These are phyloP conservation scores for Wickerhamomyces xylosicus DNA, from an alignment of 805 yeast genomes.

Conservation along the genomic window DNA sequence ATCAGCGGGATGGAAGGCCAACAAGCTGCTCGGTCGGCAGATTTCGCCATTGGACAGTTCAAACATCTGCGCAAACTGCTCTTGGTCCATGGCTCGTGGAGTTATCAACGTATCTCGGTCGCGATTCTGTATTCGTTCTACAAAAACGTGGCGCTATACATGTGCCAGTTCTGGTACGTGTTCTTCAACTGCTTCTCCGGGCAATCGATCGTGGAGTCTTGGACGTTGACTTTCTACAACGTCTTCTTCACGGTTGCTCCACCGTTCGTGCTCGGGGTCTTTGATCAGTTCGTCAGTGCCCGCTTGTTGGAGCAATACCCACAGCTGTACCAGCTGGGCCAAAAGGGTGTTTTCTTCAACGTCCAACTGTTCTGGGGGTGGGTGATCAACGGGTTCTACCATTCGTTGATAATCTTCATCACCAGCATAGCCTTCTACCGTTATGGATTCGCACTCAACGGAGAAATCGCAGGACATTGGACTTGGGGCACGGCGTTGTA, in stretches of 20 bases:
- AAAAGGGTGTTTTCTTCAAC: conserved; percentile 78
- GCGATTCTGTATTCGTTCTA: conserved; percentile 93
- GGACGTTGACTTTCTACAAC: conserved; percentile 95
- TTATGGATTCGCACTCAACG: conserved; percentile 59
- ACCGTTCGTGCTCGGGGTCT: conserved; percentile 91
- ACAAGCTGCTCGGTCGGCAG: conserved; percentile 99
- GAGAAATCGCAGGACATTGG: conserved; percentile 81
- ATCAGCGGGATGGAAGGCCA: conserved; percentile 99
- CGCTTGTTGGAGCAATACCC: conserved; percentile 86
- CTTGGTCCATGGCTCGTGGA: conserved; percentile 96
- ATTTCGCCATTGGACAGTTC: conserved; percentile 94
- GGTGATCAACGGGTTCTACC: conserved; percentile 93
- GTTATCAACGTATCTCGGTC: conserved; percentile 86
- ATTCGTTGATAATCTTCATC: conserved; percentile 75
- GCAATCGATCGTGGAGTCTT: conserved; percentile 90
- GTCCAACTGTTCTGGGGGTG: conserved; percentile 94
- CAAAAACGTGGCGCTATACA: conserved; percentile 88
- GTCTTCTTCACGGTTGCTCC: conserved; percentile 92
- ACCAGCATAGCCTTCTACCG: conserved; percentile 60
- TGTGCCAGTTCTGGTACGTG: conserved; percentile 98
- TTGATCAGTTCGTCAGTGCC: conserved; percentile 93
- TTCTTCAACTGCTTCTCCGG: conserved; percentile 90
- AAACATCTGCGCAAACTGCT: conserved; percentile 72
- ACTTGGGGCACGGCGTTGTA: conserved; percentile 87
- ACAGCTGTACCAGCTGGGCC: conserved; percentile 85